Evolutionary conservation across 192 early-diverging fungal species (phyloP).

Genomic region (Mortierella alpina): DNA sequence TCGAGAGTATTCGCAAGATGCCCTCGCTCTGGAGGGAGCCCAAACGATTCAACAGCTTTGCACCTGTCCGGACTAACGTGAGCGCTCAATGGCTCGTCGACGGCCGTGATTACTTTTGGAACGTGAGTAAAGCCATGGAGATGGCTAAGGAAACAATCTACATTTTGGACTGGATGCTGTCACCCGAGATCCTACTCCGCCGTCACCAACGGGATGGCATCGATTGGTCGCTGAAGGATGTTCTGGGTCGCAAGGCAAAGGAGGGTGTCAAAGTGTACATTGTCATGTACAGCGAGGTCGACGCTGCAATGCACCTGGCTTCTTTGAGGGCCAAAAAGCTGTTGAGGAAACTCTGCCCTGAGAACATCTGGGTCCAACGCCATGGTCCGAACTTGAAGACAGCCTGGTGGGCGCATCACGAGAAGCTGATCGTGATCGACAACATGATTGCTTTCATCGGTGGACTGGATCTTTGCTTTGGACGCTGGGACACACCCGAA

Average conservation of each 20-base stretch:
- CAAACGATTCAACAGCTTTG: slow-evolving; percentile 77
- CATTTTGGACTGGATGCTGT: slow-evolving; percentile 83
- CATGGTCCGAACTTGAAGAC: slow-evolving; percentile 76
- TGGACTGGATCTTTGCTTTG: slow-evolving; percentile 87
- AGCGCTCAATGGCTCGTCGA: slow-evolving; percentile 79
- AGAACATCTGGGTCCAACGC: slow-evolving; percentile 82
- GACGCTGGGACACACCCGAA: slow-evolving; percentile 81
- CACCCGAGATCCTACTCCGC: slow-evolving; percentile 76
- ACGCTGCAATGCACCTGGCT: slow-evolving; percentile 74
- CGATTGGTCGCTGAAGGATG: slow-evolving; percentile 76
- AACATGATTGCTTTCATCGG: slow-evolving; percentile 84
- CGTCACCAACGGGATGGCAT: slow-evolving; percentile 72
- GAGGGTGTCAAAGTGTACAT: slow-evolving; percentile 87
- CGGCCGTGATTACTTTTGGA: slow-evolving; percentile 80
- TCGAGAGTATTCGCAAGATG: slow-evolving; percentile 64
- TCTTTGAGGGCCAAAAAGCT: slow-evolving; percentile 79
- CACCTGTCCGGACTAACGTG: slow-evolving; percentile 72
- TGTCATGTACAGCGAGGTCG: slow-evolving; percentile 86
- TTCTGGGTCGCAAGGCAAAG: slow-evolving; percentile 82
- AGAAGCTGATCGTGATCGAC: slow-evolving; percentile 83
- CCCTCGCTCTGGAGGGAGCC: slow-evolving; percentile 65
- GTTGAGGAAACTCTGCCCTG: slow-evolving; percentile 69
- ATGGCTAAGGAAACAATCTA: slow-evolving; percentile 77
- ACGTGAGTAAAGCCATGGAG: slow-evolving; percentile 74
- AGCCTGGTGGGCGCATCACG: slow-evolving; percentile 87